Evolutionary conservation across 306 rosid genomes (phyloP), one percentile per base, ranked within the genome.

Genomic region (Sicyos baderoa): DNA sequence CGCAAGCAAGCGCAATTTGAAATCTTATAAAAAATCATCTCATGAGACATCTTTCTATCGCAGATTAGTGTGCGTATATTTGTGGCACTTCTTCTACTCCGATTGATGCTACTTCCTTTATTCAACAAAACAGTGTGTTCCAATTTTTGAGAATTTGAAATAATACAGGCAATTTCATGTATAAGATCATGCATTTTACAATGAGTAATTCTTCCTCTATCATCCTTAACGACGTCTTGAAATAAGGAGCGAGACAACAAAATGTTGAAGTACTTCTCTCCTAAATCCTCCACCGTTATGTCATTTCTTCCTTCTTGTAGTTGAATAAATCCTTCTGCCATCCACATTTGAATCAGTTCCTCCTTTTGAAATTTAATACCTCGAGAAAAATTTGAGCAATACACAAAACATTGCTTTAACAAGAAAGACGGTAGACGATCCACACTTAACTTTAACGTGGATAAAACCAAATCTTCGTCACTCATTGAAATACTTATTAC

Each of bases 151-250:
- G 8, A 18, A 58, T 17, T 56, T 6, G 54, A 15, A 58, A 59
- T 57, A 42, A 48, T 47, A 54, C n/a, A 47, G 2, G 80, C 76
- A 0, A 77, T 58, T 4, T 54, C 76, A 21, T 72, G 58, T 13
- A 77, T 35, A 23, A 47, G 51, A 77, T 72, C 76, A 3, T 72
- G 80, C 80, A 77, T 77, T 54, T 77, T 64, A 13, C 48, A 72
- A 6, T 2, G 9, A 0, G 5, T 12, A 10, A 23, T 35, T 6
- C 11, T 16, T 3, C 18, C 68, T 18, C 15, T 0, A 0, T 0
- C 15, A 11, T 71, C 68, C 23, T 2, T 47, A 13, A 0, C 3
- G 1, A 54, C 73, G 45, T 64, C 73, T 64, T 77, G 76, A 16
- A 71, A 61, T n/a, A 76, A 21, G 5, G 59, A 71, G 4, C 13